Evolutionary conservation across 768 basidiomycete genomes (phyloP).

Genomic region (Naematelia aurantialba): DNA sequence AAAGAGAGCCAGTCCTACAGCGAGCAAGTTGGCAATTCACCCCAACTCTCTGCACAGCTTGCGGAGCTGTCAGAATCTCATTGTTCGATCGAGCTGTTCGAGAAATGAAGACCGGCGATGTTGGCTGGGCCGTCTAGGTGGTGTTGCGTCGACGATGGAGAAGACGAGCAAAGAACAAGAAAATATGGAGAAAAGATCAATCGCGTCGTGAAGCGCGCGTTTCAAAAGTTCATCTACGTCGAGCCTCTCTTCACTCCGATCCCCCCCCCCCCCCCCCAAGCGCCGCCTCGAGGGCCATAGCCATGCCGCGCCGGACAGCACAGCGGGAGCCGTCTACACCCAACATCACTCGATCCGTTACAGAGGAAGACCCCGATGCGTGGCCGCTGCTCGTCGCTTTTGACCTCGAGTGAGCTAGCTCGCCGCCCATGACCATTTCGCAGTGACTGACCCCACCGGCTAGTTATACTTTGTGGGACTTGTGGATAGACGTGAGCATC

Average conservation of each 20-base stretch:
- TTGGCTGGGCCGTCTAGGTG: constrained; percentile 12
- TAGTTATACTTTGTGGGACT: constrained; percentile 79
- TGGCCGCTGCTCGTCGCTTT: constrained; percentile 59
- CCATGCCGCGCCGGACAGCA: not conserved
- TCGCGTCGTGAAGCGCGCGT: too few species aligned
- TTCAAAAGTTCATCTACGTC: too few species aligned
- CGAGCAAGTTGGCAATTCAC: too few species aligned
- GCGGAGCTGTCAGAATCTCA: too few species aligned
- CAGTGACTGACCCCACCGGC: constrained; percentile 1
- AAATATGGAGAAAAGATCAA: not conserved
- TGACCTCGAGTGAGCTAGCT: constrained; percentile 69
- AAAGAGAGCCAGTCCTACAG: too few species aligned
- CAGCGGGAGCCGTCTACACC: not conserved
- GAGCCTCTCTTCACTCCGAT: too few species aligned
- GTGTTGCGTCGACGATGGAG: constrained; percentile 12
- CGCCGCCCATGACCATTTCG: not conserved
- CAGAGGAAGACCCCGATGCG: constrained; percentile 33
- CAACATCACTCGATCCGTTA: constrained; percentile 14
- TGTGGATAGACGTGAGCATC: constrained; percentile 67
- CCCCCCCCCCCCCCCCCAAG: too few species aligned
- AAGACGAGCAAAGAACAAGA: constrained; percentile 8
- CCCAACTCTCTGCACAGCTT: too few species aligned
- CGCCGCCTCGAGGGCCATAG: not conserved
- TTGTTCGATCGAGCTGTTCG: too few species aligned
- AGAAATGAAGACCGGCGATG: constrained; percentile 28